These are phyloP conservation scores for Phytophthora sansomeana DNA, from an alignment of 352 stramenopile species.

Conservation along the genomic window DNA sequence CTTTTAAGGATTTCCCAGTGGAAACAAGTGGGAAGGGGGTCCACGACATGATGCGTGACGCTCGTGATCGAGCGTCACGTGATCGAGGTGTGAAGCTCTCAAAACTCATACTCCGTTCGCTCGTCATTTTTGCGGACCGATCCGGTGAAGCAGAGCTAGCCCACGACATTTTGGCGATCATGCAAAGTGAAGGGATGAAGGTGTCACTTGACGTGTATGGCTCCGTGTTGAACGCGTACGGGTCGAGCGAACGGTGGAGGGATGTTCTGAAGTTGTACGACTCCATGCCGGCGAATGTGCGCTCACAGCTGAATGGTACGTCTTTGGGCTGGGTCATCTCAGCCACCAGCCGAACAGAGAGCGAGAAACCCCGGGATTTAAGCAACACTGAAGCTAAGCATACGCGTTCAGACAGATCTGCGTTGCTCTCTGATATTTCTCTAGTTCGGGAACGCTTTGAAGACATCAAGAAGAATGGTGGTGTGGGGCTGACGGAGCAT, in stretches of 20 bases:
- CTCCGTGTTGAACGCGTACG: slow-evolving; percentile 1
- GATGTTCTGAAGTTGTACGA: slow-evolving; percentile 14
- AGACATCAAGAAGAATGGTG: slow-evolving; percentile 2
- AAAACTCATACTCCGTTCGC: slow-evolving; percentile 1
- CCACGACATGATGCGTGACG: background rate
- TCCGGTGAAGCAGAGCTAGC: slow-evolving; percentile 2
- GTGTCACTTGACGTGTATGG: slow-evolving; percentile 8
- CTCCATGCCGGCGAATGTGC: slow-evolving; percentile 2
- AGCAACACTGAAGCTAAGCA: background rate
- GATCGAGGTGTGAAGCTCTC: slow-evolving; percentile 4
- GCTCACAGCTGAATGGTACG: background rate
- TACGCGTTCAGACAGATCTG: background rate
- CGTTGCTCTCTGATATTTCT: background rate
- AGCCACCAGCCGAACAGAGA: background rate
- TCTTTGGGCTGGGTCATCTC: slow-evolving; percentile 4
- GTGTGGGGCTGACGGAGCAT: slow-evolving; percentile 3
- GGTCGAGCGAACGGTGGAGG: background rate
- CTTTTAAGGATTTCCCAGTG: background rate
- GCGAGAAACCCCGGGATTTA: background rate
- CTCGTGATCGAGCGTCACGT: background rate
- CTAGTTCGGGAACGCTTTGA: slow-evolving; percentile 6
- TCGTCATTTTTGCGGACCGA: slow-evolving; percentile 6
- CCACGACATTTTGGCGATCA: slow-evolving; percentile 5
- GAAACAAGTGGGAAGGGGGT: background rate
- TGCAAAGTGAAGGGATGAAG: slow-evolving; percentile 7